Evolutionary conservation across 495 filamentous ascomycete genomes (phyloP).

Genomic region (Rhypophila decipiens): DNA sequence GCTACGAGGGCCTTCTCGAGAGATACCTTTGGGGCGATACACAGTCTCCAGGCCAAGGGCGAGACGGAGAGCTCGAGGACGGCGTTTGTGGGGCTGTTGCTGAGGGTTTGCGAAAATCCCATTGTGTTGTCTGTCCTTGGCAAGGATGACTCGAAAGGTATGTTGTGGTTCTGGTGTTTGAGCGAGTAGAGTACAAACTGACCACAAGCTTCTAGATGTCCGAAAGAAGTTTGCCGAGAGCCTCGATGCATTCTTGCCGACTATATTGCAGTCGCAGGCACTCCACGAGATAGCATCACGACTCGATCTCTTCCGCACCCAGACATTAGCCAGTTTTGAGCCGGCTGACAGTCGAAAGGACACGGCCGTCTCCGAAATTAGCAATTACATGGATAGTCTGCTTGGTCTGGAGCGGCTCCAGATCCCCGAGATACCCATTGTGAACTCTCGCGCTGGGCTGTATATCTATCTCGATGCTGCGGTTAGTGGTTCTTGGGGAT

Average conservation of each 20-base stretch:
- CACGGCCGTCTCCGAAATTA: constrained; percentile 37
- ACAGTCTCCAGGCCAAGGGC: constrained; percentile 31
- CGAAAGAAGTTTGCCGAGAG: constrained; percentile 41
- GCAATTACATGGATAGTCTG: constrained; percentile 47
- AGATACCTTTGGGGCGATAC: constrained; percentile 32
- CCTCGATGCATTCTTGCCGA: constrained; percentile 47
- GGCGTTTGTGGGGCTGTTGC: constrained; percentile 47
- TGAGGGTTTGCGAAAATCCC: constrained; percentile 44
- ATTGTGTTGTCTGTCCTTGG: constrained; percentile 39
- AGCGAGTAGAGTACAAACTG: constrained; percentile 5
- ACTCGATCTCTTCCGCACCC: constrained; percentile 47
- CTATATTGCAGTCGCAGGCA: constrained; percentile 43
- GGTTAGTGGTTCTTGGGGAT: constrained; percentile 38
- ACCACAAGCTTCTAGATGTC: constrained; percentile 25
- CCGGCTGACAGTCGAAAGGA: constrained; percentile 40
- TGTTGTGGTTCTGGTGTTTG: background rate
- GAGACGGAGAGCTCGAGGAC: constrained; percentile 46
- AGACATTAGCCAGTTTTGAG: constrained; percentile 40
- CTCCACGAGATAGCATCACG: constrained; percentile 42
- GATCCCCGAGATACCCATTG: constrained; percentile 58
- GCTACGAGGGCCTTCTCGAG: constrained; percentile 34
- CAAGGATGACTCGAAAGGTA: constrained; percentile 38
- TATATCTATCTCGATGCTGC: constrained; percentile 88
- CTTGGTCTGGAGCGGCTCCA: constrained; percentile 48
- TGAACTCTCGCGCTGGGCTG: constrained; percentile 80